Base-by-base conservation (phyloP, 352 stramenopile genomes). In the Pythium pectinolyticum region DNA sequence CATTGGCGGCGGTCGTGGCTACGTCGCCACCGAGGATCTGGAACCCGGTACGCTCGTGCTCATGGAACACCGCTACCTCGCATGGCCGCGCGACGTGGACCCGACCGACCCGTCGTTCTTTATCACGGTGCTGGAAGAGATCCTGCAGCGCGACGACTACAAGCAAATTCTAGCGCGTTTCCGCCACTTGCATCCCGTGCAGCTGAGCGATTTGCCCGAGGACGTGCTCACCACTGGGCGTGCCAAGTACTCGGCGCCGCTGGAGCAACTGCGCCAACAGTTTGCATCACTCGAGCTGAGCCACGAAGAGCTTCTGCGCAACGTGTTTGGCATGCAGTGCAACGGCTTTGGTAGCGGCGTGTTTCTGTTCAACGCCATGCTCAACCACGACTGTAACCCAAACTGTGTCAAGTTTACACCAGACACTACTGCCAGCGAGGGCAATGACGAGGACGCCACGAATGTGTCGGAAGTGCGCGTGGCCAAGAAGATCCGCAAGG, bases 321-420 rank as follows among this genome's bases (percentile, higher is more conserved):
- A 94, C 39, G 75, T 97, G 28, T 77, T 98, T 35, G 86, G 81
- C 7, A 84, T 98, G 73, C 87, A 97, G 66, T 98, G 96, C 77
- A 98, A 98, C 58, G 92, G 90, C 1, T 97, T 98, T 35, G 88
- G 96, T 65, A 97, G 89, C 30, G 94, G 94, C 31, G 73, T 98
- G 25, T 98, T 97, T 63, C 72, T 97, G 19, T 94, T 97, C 69
- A 95, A 94, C 57, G 90, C 89, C 22, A 97, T 98, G 76, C 94
- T 98, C 66, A 98, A 98, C 77, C 94, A 98, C 71, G 80, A 90
- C 39, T 96, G 89, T 70, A 90, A 97, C 72, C 92, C 94, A 31
- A 98, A 98, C 60, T 98, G 94, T 67, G 84, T 97, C 69, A 98
- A 98, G 73, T 97, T 98, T 65, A 88, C 73, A 31, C 82, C 81